Base-by-base conservation (phyloP, 2,329 filamentous ascomycete genomes). In the Fusarium zealandicum region DNA sequence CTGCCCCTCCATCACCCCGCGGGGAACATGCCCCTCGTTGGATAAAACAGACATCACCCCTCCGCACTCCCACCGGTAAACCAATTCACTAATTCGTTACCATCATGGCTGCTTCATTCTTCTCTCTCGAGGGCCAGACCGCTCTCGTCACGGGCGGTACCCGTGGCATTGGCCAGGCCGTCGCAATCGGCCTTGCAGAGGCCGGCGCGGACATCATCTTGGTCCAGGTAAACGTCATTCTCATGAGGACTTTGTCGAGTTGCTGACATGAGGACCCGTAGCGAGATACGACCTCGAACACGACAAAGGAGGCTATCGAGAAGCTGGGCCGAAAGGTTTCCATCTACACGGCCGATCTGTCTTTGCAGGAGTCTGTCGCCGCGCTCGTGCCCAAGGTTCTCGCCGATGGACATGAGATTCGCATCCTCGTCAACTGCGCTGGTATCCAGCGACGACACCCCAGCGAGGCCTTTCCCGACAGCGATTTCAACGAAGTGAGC, bases 381-480 rank as follows among this genome's bases (percentile, higher is more conserved):
- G 73, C 75, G 0, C 79, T 93, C 2, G 76, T 85, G 1, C 83
- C 87, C 18, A 75, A 76, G 16, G 73, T 92, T 50, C 77, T 90
- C n/a, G 75, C 78, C 35, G 84, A 87, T 67, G 82, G 82, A 41
- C 80, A 86, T 70, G 69, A 84, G 69, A 84, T 96, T 59, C 83
- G 90, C 69, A 90, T 96, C 68, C 83, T 96, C 7, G 77, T 96
- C 65, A 96, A 93, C 77, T 93, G 90, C 75, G 92, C 90, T 14
- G 92, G 92, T 20, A 93, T 96, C 70, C 92, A 96, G 74, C 82
- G 86, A 58, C 82, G 92, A 12, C 89, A 95, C 72, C 85, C 90
- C 0, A 86, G 88, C 36, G 85, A 92, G 65, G 73, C 82, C 54
- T 96, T 96, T 70, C 90, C 90, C 0, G 84, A 89, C 69, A 75